Evolutionary conservation across 257 asterid species (phyloP).

Genomic region (Nicotiana obtusifolia): DNA sequence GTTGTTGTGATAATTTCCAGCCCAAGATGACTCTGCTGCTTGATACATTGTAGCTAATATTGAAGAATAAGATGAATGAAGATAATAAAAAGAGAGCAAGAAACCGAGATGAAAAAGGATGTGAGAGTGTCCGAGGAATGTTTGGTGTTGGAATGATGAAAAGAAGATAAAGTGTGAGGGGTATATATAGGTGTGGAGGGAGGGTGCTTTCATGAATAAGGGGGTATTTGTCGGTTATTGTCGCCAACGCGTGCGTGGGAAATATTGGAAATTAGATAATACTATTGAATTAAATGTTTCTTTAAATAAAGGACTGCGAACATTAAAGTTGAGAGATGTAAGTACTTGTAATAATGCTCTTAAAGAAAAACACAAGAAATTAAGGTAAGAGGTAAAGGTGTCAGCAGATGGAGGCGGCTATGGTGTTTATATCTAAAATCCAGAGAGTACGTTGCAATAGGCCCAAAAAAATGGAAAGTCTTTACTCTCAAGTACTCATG

Average conservation of each 20-base stretch:
- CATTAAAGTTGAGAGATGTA: slow-evolving; percentile 14
- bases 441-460: background rate
- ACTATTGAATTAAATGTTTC: slow-evolving; percentile 13
- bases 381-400: background rate
- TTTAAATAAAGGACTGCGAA: slow-evolving; percentile 19
- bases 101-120: background rate
- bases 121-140: background rate
- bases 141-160: slow-evolving; percentile 9
- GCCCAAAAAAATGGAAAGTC: background rate
- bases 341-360: slow-evolving; percentile 18
- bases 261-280: slow-evolving; percentile 19
- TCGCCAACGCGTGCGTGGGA: slow-evolving; percentile 50
- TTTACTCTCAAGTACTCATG: background rate
- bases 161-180: background rate
- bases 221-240: slow-evolving; percentile 12
- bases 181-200: slow-evolving; percentile 1
- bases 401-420: slow-evolving; percentile 19
- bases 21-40: slow-evolving; percentile 22
- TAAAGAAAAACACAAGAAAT: slow-evolving; percentile 14
- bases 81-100: background rate
- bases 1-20: background rate
- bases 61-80: background rate
- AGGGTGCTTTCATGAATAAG: background rate
- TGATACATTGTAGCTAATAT: slow-evolving; percentile 24
- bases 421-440: background rate